These are phyloP conservation scores for Agrocybe pediades DNA, from an alignment of 768 basidiomycete species.

Conservation along the genomic window DNA sequence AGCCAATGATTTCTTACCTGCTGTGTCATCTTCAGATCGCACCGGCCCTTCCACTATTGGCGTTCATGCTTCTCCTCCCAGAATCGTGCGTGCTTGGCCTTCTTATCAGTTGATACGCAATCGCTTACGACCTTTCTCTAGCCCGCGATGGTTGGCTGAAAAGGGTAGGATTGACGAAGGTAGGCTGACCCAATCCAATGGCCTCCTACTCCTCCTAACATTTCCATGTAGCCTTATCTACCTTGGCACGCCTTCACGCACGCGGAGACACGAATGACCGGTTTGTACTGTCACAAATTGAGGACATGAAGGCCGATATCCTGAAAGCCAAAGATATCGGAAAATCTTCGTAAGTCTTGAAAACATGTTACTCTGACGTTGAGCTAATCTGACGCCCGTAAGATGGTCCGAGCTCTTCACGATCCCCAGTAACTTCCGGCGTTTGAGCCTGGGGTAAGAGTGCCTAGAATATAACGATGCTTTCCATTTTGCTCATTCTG, in stretches of 20 bases:
- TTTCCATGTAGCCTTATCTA: conserved; percentile 37
- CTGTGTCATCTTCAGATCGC: conserved; percentile 28
- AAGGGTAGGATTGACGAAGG: conserved; percentile 51
- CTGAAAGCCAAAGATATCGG: conserved; percentile 35
- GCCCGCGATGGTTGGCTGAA: conserved; percentile 55
- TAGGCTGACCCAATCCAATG: conserved; percentile 2
- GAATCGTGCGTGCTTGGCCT: conserved; percentile 40
- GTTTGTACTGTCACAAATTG: conserved; percentile 49
- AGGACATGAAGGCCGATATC: conserved; percentile 43
- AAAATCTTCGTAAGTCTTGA: conserved; percentile 33
- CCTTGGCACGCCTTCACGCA: conserved; percentile 55
- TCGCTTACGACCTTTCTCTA: not conserved
- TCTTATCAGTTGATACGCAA: not conserved
- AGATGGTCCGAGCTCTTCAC: conserved; percentile 43
- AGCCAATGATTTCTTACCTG: not conserved
- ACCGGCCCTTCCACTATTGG: conserved; percentile 48
- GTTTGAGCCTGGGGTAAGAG: conserved; percentile 42
- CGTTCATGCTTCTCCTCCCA: conserved; percentile 52
- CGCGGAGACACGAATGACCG: conserved; percentile 46
- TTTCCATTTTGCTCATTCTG: conserved; percentile 4
- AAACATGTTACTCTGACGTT: not conserved
- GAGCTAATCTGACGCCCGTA: not conserved
- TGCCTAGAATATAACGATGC: conserved; percentile 13
- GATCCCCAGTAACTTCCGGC: conserved; percentile 45
- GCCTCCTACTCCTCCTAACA: not conserved